Evolutionary conservation across 2,329 filamentous ascomycete genomes (phyloP).

Genomic region (Sporothrix dimorphospora): DNA sequence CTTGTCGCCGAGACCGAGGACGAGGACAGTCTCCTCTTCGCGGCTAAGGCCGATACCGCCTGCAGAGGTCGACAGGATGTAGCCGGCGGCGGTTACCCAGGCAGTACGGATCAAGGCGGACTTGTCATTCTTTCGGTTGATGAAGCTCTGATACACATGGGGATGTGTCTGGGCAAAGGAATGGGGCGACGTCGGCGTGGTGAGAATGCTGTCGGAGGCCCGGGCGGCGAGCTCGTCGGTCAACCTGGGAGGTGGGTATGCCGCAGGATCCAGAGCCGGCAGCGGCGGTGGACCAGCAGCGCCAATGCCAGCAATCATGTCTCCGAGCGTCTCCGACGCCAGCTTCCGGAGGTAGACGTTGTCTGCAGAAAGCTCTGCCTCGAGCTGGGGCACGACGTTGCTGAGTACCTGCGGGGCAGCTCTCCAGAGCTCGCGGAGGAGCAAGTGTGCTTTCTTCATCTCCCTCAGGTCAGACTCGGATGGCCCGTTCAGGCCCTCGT

Average conservation of each 20-base stretch:
- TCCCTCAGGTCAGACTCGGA: constrained; percentile 86
- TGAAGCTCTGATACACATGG: constrained; percentile 78
- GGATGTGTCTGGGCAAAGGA: constrained; percentile 85
- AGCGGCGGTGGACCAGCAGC: constrained; percentile 81
- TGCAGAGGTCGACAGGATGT: constrained; percentile 88
- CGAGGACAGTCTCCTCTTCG: constrained; percentile 76
- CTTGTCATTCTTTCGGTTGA: constrained; percentile 86
- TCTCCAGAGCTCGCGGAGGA: constrained; percentile 92
- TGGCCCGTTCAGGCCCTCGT: constrained; percentile 62
- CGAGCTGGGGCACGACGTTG: constrained; percentile 91
- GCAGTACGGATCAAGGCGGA: constrained; percentile 77
- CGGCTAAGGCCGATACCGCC: constrained; percentile 85
- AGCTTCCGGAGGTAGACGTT: constrained; percentile 83
- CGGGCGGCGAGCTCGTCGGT: constrained; percentile 58
- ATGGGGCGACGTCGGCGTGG: constrained; percentile 82
- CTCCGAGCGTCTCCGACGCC: constrained; percentile 91
- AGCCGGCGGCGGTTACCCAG: constrained; percentile 82
- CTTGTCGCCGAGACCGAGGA: constrained; percentile 76
- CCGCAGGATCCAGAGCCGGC: constrained; percentile 74
- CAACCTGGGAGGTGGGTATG: constrained; percentile 77
- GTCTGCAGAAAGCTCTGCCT: constrained; percentile 88
- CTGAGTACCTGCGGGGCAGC: constrained; percentile 85
- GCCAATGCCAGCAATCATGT: constrained; percentile 92
- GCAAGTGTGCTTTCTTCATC: constrained; percentile 82
- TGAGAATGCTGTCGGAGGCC: constrained; percentile 65